phyloP scores from a whole-genome alignment of 129 eudicot genomes.

The Solidago caesia region DNA sequence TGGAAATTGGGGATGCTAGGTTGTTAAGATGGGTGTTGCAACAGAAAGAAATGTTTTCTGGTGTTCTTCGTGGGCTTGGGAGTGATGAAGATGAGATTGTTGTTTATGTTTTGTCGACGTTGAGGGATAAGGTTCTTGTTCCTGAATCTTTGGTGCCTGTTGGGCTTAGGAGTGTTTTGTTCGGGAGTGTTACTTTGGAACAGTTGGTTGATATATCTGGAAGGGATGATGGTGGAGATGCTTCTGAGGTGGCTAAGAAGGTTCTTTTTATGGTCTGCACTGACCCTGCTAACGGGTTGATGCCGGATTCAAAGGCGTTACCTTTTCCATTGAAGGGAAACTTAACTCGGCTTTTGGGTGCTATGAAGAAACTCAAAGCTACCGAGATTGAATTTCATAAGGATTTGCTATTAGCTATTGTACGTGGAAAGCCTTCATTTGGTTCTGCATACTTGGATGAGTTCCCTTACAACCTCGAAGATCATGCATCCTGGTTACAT shows the following conservation, averaged over 20 bases:
- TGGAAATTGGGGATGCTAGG: constrained; percentile 84
- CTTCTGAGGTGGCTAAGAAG: constrained; percentile 55
- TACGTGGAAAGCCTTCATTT: constrained; percentile 66
- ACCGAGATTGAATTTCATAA: constrained; percentile 66
- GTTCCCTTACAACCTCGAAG: constrained; percentile 85
- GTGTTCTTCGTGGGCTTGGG: constrained; percentile 89
- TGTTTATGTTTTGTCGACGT: constrained; percentile 56
- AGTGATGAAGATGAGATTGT: constrained; percentile 83
- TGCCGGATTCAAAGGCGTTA: constrained; percentile 75
- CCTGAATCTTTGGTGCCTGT: constrained; percentile 80
- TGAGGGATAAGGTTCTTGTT: constrained; percentile 73
- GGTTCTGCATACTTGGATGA: constrained; percentile 83
- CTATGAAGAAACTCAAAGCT: constrained; percentile 95
- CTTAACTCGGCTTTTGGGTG: constrained; percentile 60
- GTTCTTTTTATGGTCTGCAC: constrained; percentile 74
- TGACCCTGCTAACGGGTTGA: constrained; percentile 84
- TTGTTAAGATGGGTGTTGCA: constrained; percentile 81
- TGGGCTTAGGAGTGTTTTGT: constrained; percentile 83
- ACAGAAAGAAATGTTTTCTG: constrained; percentile 82
- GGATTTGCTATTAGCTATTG: constrained; percentile 69
- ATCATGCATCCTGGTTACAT: constrained; percentile 79
- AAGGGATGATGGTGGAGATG: constrained; percentile 53
- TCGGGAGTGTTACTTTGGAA: constrained; percentile 93
- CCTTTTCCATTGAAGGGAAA: constrained; percentile 81
- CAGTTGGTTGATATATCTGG: constrained; percentile 69